Conservation (phyloP, 148 eudicot genomes). For the Cornus kousa region DNA sequence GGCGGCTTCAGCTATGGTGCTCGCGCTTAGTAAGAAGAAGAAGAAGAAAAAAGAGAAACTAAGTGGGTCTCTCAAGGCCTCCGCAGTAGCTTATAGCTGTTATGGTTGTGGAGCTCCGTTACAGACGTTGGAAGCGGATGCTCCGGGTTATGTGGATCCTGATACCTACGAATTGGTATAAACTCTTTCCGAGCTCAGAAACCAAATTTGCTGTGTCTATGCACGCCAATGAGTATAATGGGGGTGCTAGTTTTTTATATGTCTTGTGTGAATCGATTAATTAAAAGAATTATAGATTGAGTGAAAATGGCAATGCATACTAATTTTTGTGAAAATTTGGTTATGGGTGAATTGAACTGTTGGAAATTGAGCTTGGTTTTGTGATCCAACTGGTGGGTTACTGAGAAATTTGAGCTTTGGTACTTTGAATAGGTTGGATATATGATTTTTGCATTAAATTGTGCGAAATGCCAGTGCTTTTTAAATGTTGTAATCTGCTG, state of each 20-base stretch:
- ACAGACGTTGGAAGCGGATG: constrained; percentile 65
- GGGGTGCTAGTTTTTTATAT: background rate
- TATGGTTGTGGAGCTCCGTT: constrained; percentile 98
- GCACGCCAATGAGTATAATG: background rate
- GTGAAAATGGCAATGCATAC: constrained; percentile 5
- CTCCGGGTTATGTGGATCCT: constrained; percentile 82
- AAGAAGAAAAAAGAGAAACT: constrained; percentile 43
- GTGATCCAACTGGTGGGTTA: background rate
- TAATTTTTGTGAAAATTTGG: background rate
- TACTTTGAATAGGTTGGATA: background rate
- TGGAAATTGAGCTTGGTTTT: background rate
- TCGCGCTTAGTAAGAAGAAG: constrained; percentile 37
- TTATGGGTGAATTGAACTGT: background rate
- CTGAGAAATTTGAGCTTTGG: background rate
- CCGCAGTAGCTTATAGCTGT: constrained; percentile 42
- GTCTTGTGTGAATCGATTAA: background rate
- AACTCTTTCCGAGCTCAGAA: background rate
- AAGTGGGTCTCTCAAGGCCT: constrained; percentile 31
- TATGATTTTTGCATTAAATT: background rate
- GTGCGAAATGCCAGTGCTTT: background rate
- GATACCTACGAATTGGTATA: constrained; percentile 75
- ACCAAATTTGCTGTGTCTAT: background rate
- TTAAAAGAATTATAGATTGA: background rate
- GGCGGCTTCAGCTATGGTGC: constrained; percentile 41
- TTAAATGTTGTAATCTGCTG: background rate